A percentile compares a stretch with the other conserved stretches of the same genome.
Evolutionary conservation across 192 early-diverging fungal species (phyloP).

Genomic region (Umbelopsis ramanniana): DNA sequence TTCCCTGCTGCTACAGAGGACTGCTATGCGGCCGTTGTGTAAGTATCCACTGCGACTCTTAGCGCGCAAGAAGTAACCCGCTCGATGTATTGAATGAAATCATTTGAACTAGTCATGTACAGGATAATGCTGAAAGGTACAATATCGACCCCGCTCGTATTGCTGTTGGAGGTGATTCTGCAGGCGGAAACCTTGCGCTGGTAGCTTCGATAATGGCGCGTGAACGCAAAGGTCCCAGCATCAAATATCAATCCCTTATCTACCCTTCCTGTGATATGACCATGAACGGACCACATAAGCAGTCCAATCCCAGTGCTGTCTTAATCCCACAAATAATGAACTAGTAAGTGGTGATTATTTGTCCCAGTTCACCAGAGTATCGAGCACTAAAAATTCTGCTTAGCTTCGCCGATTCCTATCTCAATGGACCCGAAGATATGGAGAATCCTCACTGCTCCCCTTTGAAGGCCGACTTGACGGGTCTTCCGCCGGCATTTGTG

Average conservation of each 20-base stretch:
- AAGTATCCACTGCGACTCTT: too few relatives aligned
- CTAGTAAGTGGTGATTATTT: not conserved
- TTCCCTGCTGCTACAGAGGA: conserved; percentile 44
- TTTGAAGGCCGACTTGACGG: not conserved
- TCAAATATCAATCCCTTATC: conserved; percentile 14
- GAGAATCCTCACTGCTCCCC: not conserved
- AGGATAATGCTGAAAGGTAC: conserved; percentile 18
- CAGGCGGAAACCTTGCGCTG: conserved; percentile 52
- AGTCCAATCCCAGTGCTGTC: not conserved
- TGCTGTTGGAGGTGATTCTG: conserved; percentile 54
- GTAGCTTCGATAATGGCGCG: conserved; percentile 30
- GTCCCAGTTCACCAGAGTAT: too few relatives aligned
- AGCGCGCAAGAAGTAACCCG: too few relatives aligned
- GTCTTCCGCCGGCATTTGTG: conserved; percentile 15
- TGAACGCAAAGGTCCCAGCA: not conserved
- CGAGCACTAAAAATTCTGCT: too few relatives aligned
- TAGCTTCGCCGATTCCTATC: too few relatives aligned
- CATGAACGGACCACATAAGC: not conserved
- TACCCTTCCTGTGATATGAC: not conserved
- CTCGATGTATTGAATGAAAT: too few relatives aligned
- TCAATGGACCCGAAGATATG: not conserved
- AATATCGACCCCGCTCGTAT: conserved; percentile 48
- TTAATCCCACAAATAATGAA: not conserved
- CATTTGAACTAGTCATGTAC: conserved; percentile 29
- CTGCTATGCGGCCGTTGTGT: conserved; percentile 36